Conservation (phyloP, 2,329 filamentous ascomycete genomes). For the Xylaria sp. region DNA sequence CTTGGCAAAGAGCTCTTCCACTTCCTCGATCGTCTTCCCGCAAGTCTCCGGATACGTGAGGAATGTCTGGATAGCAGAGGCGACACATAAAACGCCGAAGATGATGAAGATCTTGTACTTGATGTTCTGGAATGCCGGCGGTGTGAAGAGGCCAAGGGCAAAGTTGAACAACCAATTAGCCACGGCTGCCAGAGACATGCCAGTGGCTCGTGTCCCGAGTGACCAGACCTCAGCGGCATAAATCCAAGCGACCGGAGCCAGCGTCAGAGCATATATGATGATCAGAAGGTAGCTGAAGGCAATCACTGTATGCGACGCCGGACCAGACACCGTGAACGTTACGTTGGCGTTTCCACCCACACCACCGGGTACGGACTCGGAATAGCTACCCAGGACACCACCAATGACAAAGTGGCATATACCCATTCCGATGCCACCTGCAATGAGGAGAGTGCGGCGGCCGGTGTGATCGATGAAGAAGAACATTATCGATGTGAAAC, state of each 20-base stretch:
- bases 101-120: conserved; percentile 61
- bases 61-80: conserved; percentile 51
- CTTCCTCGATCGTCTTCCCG: conserved; percentile 55
- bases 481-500: conserved; percentile 60
- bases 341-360: conserved; percentile 65
- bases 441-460: conserved; percentile 72
- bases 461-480: conserved; percentile 66
- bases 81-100: conserved; percentile 53
- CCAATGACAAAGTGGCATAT: conserved; percentile 67
- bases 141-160: conserved; percentile 68
- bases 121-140: conserved; percentile 68
- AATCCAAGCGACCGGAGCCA: conserved; percentile 72
- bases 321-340: conserved; percentile 62
- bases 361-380: conserved; percentile 54
- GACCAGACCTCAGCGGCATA: conserved; percentile 74
- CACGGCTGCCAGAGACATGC: conserved; percentile 67
- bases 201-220: conserved; percentile 68
- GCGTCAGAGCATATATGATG: conserved; percentile 71
- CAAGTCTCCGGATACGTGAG: conserved; percentile 53
- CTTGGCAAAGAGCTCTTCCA: conserved; percentile 52
- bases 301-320: conserved; percentile 70
- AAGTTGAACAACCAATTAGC: conserved; percentile 70
- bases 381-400: conserved; percentile 62
- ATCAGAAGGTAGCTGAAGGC: conserved; percentile 73
- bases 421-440: conserved; percentile 74